These are phyloP conservation scores for Annulohypoxylon truncatum DNA, from an alignment of 2,329 filamentous ascomycete genomes.

Conservation along the genomic window DNA sequence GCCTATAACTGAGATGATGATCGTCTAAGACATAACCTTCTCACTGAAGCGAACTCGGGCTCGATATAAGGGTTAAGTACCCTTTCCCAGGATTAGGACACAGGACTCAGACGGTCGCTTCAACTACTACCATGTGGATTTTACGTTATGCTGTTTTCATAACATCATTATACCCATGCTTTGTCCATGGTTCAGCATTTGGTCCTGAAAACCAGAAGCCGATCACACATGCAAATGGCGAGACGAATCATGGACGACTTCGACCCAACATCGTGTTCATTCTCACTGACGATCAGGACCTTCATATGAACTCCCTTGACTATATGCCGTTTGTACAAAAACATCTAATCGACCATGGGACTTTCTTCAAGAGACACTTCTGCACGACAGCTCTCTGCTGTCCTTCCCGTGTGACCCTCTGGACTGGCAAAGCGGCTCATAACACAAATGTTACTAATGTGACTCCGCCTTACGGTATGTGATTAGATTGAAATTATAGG, in stretches of 20 bases:
- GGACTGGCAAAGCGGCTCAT: conserved; percentile 74
- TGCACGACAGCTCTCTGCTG: conserved; percentile 76
- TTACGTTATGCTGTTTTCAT: neutral
- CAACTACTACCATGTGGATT: conserved; percentile 5
- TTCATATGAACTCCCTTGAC: conserved; percentile 68
- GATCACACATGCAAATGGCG: conserved; percentile 9
- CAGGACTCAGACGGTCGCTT: neutral
- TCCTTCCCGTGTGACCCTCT: conserved; percentile 72
- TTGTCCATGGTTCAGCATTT: conserved; percentile 16
- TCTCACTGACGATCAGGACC: conserved; percentile 75
- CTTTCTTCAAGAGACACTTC: conserved; percentile 70
- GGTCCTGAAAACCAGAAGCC: conserved; percentile 40
- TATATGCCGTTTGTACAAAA: conserved; percentile 70
- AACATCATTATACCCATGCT: neutral
- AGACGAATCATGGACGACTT: neutral
- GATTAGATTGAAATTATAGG: conserved; percentile 60
- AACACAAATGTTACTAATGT: conserved; percentile 76
- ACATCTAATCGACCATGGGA: conserved; percentile 68
- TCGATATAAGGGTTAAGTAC: too few species aligned
- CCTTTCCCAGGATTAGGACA: neutral
- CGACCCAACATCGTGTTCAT: conserved; percentile 73
- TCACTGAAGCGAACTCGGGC: too few species aligned
- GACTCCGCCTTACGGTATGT: conserved; percentile 64
- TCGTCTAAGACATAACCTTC: too few species aligned
- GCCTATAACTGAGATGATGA: too few species aligned